Conservation (phyloP, 1,284 basidiomycete genomes). For the Ustilago tritici region DNA sequence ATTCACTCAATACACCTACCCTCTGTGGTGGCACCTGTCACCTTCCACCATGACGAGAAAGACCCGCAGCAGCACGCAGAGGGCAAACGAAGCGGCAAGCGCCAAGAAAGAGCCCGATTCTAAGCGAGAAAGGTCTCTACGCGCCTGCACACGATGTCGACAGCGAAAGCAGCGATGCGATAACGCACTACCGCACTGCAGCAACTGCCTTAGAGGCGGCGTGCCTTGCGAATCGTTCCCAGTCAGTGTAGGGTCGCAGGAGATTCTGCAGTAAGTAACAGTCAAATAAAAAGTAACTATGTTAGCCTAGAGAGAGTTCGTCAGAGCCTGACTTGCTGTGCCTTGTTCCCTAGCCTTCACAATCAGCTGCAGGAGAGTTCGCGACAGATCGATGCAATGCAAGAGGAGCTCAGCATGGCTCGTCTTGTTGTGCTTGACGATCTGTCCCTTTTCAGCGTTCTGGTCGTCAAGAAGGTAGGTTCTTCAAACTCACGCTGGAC, state of each 20-base stretch:
- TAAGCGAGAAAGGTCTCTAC: slow-evolving; percentile 32
- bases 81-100: background rate
- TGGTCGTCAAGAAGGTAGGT: slow-evolving; percentile 24
- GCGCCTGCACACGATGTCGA: slow-evolving; percentile 46
- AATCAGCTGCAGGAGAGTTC: slow-evolving; percentile 29
- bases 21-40: background rate
- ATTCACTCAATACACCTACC: background rate
- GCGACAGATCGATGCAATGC: slow-evolving; percentile 24
- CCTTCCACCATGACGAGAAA: slow-evolving; percentile 8
- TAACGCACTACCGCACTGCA: slow-evolving; percentile 38
- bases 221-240: slow-evolving; percentile 35
- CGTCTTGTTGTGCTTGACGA: slow-evolving; percentile 23
- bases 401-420: slow-evolving; percentile 22
- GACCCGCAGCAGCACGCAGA: slow-evolving; percentile 8
- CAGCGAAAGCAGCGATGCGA: slow-evolving; percentile 52
- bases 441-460: slow-evolving; percentile 23
- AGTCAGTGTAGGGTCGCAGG: slow-evolving; percentile 26
- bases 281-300: background rate
- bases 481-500: background rate
- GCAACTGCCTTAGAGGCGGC: slow-evolving; percentile 46
- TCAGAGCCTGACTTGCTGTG: background rate
- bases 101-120: background rate
- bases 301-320: background rate
- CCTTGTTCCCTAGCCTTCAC: slow-evolving; percentile 10
- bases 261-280: slow-evolving; percentile 44